A percentile compares a stretch with the other conserved stretches of the same genome.
These are phyloP conservation scores for Penicillium pulvis DNA, from an alignment of 495 filamentous ascomycete species.

Conservation along the genomic window DNA sequence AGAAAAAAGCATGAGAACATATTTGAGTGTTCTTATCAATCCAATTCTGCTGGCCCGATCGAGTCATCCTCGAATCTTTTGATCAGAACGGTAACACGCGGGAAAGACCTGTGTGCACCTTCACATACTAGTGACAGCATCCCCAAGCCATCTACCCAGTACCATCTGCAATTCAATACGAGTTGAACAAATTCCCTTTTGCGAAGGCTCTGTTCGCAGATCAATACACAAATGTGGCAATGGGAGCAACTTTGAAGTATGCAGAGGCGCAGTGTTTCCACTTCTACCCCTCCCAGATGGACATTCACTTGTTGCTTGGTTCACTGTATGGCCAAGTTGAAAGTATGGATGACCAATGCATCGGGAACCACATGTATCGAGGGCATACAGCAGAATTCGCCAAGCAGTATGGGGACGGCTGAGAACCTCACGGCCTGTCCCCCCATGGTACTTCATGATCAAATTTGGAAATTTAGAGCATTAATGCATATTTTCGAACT, in stretches of 20 bases:
- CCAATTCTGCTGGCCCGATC: background rate
- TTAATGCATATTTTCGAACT: background rate
- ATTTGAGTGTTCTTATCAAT: background rate
- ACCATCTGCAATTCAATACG: background rate
- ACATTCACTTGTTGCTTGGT: background rate
- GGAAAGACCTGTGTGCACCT: background rate
- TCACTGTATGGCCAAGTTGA: background rate
- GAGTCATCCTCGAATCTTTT: background rate
- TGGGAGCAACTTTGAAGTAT: background rate
- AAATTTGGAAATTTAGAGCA: background rate
- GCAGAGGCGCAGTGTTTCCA: background rate
- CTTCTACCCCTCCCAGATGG: background rate
- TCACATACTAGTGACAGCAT: background rate
- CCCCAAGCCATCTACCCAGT: background rate
- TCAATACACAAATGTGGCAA: background rate
- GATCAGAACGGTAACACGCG: background rate
- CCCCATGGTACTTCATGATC: background rate
- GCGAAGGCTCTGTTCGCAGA: background rate
- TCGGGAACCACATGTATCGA: background rate
- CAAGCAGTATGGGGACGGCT: background rate
- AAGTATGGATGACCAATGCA: background rate
- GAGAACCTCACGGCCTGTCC: background rate
- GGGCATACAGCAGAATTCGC: background rate
- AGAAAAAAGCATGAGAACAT: constrained; percentile 17
- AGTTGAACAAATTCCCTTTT: background rate